phyloP scores from a whole-genome alignment of 202 grass and related monocot genomes.

The Schoenoplectus tabernaemontani region DNA sequence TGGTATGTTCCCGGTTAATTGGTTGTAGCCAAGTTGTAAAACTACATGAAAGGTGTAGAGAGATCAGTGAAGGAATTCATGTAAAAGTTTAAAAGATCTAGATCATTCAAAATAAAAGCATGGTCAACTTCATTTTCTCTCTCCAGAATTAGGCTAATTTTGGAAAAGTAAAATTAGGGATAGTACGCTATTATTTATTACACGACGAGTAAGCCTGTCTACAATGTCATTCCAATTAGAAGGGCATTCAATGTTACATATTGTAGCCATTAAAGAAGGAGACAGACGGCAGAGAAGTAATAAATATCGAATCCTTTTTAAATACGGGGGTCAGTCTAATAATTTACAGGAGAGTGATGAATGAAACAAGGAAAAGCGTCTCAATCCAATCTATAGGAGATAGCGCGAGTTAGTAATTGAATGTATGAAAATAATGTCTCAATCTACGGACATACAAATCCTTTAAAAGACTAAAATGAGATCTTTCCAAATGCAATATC shows the following conservation, averaged over 20 bases:
- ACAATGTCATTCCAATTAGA: background rate
- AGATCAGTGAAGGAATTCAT: background rate
- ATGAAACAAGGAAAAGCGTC: background rate
- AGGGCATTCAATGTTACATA: slow-evolving; percentile 7
- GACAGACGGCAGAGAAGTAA: background rate
- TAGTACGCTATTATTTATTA: background rate
- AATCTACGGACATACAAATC: background rate
- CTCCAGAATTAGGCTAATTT: background rate
- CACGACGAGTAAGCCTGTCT: background rate
- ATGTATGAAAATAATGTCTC: background rate
- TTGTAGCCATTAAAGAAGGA: background rate
- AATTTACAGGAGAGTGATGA: background rate
- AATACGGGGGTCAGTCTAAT: background rate
- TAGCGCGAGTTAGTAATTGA: background rate
- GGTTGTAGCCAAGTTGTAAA: slow-evolving; percentile 83
- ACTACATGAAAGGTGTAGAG: slow-evolving; percentile 31
- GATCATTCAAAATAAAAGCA: background rate
- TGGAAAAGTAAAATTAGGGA: too few relatives aligned
- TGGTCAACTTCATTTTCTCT: background rate
- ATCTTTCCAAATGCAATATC: background rate
- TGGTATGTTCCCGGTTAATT: slow-evolving; percentile 71
- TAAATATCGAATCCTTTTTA: slow-evolving; percentile 13
- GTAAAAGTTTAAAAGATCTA: background rate
- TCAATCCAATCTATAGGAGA: background rate
- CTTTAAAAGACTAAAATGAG: slow-evolving; percentile 3